phyloP scores from a whole-genome alignment of 495 filamentous ascomycete species.

The Apodospora peruviana region DNA sequence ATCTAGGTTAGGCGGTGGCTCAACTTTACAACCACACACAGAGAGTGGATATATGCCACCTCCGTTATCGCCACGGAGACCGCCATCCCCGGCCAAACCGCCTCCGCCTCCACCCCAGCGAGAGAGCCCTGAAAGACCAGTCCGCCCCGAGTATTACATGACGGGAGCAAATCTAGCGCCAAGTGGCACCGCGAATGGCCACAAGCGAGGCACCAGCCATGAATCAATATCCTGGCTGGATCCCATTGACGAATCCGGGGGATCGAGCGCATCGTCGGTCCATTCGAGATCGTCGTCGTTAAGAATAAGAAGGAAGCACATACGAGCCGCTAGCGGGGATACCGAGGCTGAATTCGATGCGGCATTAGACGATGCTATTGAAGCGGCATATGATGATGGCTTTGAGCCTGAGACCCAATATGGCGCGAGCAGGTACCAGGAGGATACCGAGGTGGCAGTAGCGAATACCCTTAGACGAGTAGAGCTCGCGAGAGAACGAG shows the following conservation, averaged over 20 bases:
- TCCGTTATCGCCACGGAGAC: conserved; percentile 57
- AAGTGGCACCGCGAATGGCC: conserved; percentile 27
- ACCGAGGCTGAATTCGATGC: conserved; percentile 94
- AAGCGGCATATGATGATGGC: conserved; percentile 92
- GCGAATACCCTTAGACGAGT: conserved; percentile 62
- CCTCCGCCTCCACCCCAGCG: conserved; percentile 28
- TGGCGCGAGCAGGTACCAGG: conserved; percentile 30
- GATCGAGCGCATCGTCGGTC: conserved; percentile 72
- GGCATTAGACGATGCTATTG: conserved; percentile 90
- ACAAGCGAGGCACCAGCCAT: conserved; percentile 55
- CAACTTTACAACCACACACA: conserved; percentile 36
- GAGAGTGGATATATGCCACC: conserved; percentile 56
- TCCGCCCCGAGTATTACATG: conserved; percentile 38
- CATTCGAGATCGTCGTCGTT: conserved; percentile 72
- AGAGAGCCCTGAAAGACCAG: conserved; percentile 27
- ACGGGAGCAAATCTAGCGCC: conserved; percentile 25
- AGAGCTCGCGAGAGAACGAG: conserved; percentile 71
- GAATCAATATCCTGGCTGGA: conserved; percentile 92
- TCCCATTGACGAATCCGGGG: conserved; percentile 92
- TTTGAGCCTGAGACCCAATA: conserved; percentile 64
- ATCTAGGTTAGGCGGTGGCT: conserved; percentile 35
- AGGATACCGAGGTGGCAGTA: conserved; percentile 42
- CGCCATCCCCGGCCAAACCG: conserved; percentile 23
- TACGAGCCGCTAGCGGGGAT: conserved; percentile 61
- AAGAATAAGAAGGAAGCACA: conserved; percentile 59